These are phyloP conservation scores for Acmispon strigosus DNA, from an alignment of 306 rosid genomes.

Conservation along the genomic window DNA sequence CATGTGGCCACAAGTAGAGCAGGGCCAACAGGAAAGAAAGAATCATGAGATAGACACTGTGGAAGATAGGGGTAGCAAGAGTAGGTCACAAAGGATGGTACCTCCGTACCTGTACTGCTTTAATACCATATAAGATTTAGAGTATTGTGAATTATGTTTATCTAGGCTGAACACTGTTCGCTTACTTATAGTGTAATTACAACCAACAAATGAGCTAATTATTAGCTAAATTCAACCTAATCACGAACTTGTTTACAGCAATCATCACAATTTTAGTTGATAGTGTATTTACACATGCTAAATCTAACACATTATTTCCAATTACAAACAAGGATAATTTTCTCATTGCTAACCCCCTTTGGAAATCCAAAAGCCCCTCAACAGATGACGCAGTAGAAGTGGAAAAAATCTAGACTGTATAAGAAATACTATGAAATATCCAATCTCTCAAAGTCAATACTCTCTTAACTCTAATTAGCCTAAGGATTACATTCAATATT, in stretches of 20 bases:
- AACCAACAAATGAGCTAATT: constrained; percentile 4
- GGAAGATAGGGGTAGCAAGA: background rate
- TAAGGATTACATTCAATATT: background rate
- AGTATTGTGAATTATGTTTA: background rate
- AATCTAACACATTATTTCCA: background rate
- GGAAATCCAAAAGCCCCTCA: background rate
- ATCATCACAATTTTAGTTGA: background rate
- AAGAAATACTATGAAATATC: constrained; percentile 1
- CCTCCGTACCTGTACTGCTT: background rate
- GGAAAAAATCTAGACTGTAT: background rate
- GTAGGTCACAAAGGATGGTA: background rate
- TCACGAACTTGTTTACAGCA: background rate
- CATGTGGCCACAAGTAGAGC: background rate
- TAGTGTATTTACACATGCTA: background rate
- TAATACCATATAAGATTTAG: background rate
- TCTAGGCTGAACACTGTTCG: background rate
- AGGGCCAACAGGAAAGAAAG: background rate
- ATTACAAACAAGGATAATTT: background rate
- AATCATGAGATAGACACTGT: background rate
- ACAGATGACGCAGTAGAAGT: background rate
- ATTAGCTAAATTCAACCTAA: background rate
- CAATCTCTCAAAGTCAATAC: background rate
- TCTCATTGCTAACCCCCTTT: background rate
- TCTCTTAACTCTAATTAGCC: background rate
- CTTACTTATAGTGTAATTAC: background rate